These are phyloP conservation scores for Chaetomium strumarium DNA, from an alignment of 2,329 filamentous ascomycete genomes.

Conservation along the genomic window DNA sequence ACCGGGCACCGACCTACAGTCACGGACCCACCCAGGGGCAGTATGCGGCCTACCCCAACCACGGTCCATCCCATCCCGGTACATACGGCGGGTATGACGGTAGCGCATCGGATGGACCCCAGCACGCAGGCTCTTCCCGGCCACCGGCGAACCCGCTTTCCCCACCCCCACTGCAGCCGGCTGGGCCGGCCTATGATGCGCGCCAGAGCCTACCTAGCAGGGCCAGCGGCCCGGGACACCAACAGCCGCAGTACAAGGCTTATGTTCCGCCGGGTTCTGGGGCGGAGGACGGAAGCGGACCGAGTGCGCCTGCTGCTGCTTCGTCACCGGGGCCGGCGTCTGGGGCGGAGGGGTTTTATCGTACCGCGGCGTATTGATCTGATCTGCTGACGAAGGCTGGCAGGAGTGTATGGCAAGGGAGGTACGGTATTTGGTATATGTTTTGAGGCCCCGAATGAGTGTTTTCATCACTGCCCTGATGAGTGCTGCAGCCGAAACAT, in stretches of 20 bases:
- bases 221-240: conserved; percentile 5
- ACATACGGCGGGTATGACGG: background rate
- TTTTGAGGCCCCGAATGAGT: no score
- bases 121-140: conserved; percentile 9
- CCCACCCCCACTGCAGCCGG: conserved; percentile 40
- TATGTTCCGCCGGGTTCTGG: conserved; percentile 43
- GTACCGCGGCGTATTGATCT: conserved; percentile 19
- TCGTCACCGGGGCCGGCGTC: conserved; percentile 20
- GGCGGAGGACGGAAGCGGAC: no score
- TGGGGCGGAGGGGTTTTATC: conserved; percentile 25
- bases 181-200: conserved; percentile 43
- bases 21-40: conserved; percentile 35
- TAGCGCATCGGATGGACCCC: background rate
- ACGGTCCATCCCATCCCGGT: conserved; percentile 14
- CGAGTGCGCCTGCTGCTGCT: no score
- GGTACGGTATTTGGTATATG: no score
- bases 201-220: conserved; percentile 45
- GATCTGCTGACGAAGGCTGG: no score
- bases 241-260: conserved; percentile 52
- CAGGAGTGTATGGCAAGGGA: no score
- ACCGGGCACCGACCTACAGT: conserved; percentile 35
- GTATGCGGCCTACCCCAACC: conserved; percentile 34
- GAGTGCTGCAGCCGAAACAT: no score
- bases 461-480: no score
- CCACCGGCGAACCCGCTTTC: conserved; percentile 30